A percentile compares a stretch with the other conserved stretches of the same genome.
Conservation (phyloP, 352 stramenopile species). For the Phytophthora hybrid region DNA sequence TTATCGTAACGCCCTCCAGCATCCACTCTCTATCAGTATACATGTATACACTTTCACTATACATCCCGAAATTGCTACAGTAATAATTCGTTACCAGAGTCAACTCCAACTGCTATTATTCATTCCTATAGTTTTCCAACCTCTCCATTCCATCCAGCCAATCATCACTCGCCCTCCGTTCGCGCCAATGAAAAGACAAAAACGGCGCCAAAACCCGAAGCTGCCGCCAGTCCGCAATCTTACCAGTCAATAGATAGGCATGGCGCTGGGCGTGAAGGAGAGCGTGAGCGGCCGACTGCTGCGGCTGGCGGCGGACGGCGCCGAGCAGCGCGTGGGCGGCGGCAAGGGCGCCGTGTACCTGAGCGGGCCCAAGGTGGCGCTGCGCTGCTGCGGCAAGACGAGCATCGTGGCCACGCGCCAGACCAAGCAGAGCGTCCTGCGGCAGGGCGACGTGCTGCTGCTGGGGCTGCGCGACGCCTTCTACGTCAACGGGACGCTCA, state of each 20-base stretch:
- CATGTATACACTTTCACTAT: too few species aligned
- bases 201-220: too few species aligned
- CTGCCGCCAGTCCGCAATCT: slow-evolving; percentile 11
- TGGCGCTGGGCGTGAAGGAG: slow-evolving; percentile 73
- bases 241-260: slow-evolving; percentile 1
- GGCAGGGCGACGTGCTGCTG: slow-evolving; percentile 76
- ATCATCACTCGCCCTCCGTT: slow-evolving; percentile 2
- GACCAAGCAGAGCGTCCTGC: slow-evolving; percentile 79
- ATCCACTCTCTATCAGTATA: too few species aligned
- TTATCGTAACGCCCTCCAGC: too few species aligned
- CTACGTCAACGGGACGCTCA: slow-evolving; percentile 85
- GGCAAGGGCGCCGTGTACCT: slow-evolving; percentile 76
- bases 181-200: slow-evolving; percentile 7
- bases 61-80: too few species aligned
- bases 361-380: slow-evolving; percentile 68
- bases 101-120: too few species aligned
- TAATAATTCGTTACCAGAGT: too few species aligned
- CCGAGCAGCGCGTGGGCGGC: slow-evolving; percentile 69
- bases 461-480: slow-evolving; percentile 74
- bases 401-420: slow-evolving; percentile 78
- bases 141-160: background rate
- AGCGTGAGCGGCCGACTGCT: slow-evolving; percentile 75
- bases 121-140: too few species aligned
- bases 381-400: slow-evolving; percentile 82
- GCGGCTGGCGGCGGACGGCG: slow-evolving; percentile 49